Percentiles rank a stretch among this genome's conserved stretches.
These are phyloP conservation scores for Leccinum olivaceopallidum DNA, from an alignment of 768 basidiomycete genomes.

Conservation along the genomic window DNA sequence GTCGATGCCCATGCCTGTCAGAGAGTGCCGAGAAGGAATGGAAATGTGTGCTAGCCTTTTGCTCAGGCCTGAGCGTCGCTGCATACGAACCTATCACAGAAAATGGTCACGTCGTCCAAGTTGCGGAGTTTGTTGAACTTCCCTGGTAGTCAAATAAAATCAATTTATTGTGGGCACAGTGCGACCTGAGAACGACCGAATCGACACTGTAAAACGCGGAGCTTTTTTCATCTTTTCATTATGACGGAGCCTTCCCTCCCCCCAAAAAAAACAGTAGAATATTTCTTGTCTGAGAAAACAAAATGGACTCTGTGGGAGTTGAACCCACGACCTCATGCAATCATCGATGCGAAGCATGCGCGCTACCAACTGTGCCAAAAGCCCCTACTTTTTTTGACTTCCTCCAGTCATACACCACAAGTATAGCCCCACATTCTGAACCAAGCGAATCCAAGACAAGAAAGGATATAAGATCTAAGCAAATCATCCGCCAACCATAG, in stretches of 20 bases:
- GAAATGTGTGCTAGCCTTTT: conserved; percentile 60
- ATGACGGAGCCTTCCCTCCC: not conserved
- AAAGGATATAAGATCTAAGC: conserved; percentile 17
- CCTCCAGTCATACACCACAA: not conserved
- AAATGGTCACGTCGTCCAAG: conserved; percentile 1
- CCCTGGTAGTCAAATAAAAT: no score
- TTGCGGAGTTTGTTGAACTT: conserved; percentile 1
- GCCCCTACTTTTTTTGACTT: conserved; percentile 30
- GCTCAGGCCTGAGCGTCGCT: conserved; percentile 50
- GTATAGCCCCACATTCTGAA: not conserved
- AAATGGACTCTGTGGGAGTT: conserved; percentile 42
- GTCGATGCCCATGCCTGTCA: conserved; percentile 45
- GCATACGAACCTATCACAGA: conserved; percentile 47
- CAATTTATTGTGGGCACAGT: not conserved
- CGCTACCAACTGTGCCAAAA: conserved; percentile 62
- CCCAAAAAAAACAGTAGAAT: not conserved
- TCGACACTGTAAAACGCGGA: not conserved
- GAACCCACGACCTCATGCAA: conserved; percentile 61
- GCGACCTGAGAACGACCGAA: not conserved
- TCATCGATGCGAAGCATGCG: conserved; percentile 52
- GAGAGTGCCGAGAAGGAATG: conserved; percentile 39
- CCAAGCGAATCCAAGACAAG: not conserved
- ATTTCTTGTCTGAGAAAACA: not conserved
- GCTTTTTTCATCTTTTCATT: not conserved
- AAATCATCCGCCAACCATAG: not conserved